Base-by-base conservation (phyloP, 108 stramenopile genomes). In the Pseudonitzschia delicatissima region DNA sequence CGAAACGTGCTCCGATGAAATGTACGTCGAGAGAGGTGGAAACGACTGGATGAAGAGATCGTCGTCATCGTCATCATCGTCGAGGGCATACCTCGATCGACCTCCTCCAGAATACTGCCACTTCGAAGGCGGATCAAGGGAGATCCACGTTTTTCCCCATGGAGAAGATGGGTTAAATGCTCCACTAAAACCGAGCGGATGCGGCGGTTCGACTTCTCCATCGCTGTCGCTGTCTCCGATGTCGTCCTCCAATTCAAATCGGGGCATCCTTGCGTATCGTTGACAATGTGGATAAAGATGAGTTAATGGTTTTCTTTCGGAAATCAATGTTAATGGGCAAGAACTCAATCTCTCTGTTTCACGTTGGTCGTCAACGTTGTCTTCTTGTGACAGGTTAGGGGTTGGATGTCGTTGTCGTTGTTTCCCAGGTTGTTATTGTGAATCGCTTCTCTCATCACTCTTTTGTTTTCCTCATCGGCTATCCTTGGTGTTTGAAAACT, bases 161-260 rank as follows among this genome's bases (percentile, higher is more conserved):
- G 62, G 70, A 7, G 71, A 39, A 11, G 50, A 51, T 17, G 18
- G n/a, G 47, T 18, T 8, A 39, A 39, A 11, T 6, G 37, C 8
- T 6, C 37, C 11, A 20, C 4, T 50, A 73, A 90, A 90, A 23
- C 88, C 88, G 4, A 90, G 32, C 2, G 88, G 88, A 82, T 90
- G 88, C 0, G 84, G 79, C 11, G 79, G 80, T 62, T 87, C 88
- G 3, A 60, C 69, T 2, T 62, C 69, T 37, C 57, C 68, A 4
- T 50, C 68, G 32, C 39, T 35, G 11, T 57, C 57, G 2, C 15
- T 18, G 47, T 73, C 71, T 3, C 42, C 64, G 0, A 20, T 36
- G 60, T 18, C 39, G 28, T 34, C 52, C 26, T 29, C 34, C 2
- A 73, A 57, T 17, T 47, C 40, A 39, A 55, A 73, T 40, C 65